Evolutionary conservation across 768 basidiomycete genomes (phyloP).

Genomic region (Lentinula lateritia): DNA sequence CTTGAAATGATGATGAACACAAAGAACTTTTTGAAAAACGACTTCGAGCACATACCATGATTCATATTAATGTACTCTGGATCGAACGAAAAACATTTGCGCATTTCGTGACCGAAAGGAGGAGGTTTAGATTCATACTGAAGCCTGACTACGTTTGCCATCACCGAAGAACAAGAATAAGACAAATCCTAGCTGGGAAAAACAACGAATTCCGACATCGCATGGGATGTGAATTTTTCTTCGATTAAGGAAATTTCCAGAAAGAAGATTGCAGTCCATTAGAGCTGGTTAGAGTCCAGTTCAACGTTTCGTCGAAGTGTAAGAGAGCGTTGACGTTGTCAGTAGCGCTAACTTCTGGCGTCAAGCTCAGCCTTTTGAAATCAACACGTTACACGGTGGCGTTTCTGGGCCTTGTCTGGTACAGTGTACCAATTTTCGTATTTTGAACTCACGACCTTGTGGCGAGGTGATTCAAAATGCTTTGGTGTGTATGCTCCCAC

Average conservation of each 20-base stretch:
- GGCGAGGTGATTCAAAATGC: neutral
- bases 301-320: too few relatives aligned
- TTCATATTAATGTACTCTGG: constrained; percentile 61
- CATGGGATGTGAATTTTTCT: neutral
- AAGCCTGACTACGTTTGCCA: neutral
- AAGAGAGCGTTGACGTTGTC: too few relatives aligned
- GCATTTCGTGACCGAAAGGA: constrained; percentile 50
- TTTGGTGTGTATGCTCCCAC: neutral
- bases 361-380: neutral
- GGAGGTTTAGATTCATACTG: neutral
- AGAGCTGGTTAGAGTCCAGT: too few relatives aligned
- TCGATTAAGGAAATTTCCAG: too few relatives aligned
- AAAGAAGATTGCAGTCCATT: too few relatives aligned
- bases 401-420: too few relatives aligned
- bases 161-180: neutral
- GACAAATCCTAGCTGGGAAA: neutral
- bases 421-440: too few relatives aligned
- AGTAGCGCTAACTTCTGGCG: neutral
- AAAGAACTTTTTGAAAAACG: neutral
- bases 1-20: constrained; percentile 22
- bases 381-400: too few relatives aligned
- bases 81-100: constrained; percentile 51
- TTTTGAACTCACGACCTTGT: neutral
- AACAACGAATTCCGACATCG: neutral
- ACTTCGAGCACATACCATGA: constrained; percentile 36